A percentile compares a stretch with the other conserved stretches of the same genome.
Conservation (phyloP, 129 eudicot genomes). For the sunflower (Helianthus annuus) region HanXRQr2.0-SUNRISE NC_035441.2:94952159-94952658, state of each 20-base stretch:
- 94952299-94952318: neutral
- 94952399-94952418: neutral
- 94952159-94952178: neutral
- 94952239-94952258: neutral
- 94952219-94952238: neutral
- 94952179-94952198: neutral
- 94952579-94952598: neutral
- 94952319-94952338: neutral
- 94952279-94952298: neutral
- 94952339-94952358: conserved; percentile 2
- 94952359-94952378: conserved; percentile 1
- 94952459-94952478: conserved; percentile 74
- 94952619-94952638: neutral
- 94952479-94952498: conserved; percentile 82
- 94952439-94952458: conserved; percentile 86
- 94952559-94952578: conserved; percentile 75
- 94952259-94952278: neutral
- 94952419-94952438: conserved; percentile 16
- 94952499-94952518: conserved; percentile 90
- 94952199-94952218: conserved; percentile 6
- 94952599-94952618: neutral
- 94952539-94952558: conserved; percentile 86
- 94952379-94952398: neutral
- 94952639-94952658: conserved; percentile 11
- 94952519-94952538: conserved; percentile 87